phyloP scores from a whole-genome alignment of 352 stramenopile genomes.

The Phytophthora citricola region DNA sequence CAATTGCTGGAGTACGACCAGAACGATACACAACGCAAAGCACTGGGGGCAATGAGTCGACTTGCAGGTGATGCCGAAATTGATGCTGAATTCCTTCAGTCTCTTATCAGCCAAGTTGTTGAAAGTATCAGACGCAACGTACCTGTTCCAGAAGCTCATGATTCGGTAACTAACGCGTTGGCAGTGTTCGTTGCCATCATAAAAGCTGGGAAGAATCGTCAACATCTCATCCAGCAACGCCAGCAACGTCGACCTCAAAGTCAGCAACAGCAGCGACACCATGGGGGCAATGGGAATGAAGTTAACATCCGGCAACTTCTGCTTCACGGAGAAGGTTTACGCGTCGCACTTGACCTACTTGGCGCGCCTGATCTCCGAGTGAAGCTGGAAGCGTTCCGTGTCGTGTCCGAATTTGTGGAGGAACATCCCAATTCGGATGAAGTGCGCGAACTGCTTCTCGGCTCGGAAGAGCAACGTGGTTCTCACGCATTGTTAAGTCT shows the following conservation, averaged over 20 bases:
- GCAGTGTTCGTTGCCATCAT: conserved; percentile 58
- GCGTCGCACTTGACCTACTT: conserved; percentile 51
- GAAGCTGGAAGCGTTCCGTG: conserved; percentile 55
- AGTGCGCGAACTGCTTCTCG: conserved; percentile 39
- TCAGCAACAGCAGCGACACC: conserved; percentile 23
- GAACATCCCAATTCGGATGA: conserved; percentile 37
- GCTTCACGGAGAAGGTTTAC: conserved; percentile 44
- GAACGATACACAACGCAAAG: conserved; percentile 46
- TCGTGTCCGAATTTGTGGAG: conserved; percentile 54
- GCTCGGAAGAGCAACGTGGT: conserved; percentile 33
- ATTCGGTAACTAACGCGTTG: conserved; percentile 47
- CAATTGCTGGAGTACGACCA: conserved; percentile 48
- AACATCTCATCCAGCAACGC: conserved; percentile 30
- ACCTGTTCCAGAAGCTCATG: conserved; percentile 41
- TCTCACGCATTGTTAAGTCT: conserved; percentile 51
- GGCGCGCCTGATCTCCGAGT: conserved; percentile 45
- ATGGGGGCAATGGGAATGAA: conserved; percentile 1
- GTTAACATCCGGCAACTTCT: conserved; percentile 37
- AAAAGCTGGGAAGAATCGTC: conserved; percentile 32
- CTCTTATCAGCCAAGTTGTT: conserved; percentile 34
- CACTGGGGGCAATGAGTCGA: conserved; percentile 50
- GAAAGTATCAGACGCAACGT: conserved; percentile 46
- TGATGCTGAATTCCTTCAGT: conserved; percentile 12
- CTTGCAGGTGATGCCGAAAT: conserved; percentile 28
- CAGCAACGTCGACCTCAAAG: conserved; percentile 20